Percentiles rank a stretch among this genome's conserved stretches.
Conservation (phyloP, 2,329 filamentous ascomycete genomes). For the Fusarium nematophilum region DNA sequence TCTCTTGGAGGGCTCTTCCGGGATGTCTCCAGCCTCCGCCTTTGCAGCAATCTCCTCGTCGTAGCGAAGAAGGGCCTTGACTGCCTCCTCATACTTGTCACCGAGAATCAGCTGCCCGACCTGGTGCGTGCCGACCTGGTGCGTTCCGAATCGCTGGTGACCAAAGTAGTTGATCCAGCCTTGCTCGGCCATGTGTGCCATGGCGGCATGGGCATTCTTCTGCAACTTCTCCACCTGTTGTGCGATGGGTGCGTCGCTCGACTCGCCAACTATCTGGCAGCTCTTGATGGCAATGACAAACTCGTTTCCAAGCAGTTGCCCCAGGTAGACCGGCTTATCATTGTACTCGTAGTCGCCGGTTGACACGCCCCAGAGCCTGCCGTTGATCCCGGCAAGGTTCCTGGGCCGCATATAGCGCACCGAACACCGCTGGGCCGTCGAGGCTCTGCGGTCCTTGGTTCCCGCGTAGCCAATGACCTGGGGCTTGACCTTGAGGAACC, state of each 20-base stretch:
- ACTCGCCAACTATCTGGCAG: conserved; percentile 69
- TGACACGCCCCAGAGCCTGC: conserved; percentile 69
- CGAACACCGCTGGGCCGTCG: conserved; percentile 85
- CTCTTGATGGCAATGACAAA: conserved; percentile 93
- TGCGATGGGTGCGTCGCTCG: conserved; percentile 33
- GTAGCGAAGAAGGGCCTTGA: conserved; percentile 81
- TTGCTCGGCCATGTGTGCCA: conserved; percentile 74
- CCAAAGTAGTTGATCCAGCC: conserved; percentile 99
- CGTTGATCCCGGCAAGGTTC: conserved; percentile 73
- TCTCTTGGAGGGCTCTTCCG: conserved; percentile 65
- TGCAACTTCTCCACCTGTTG: conserved; percentile 48
- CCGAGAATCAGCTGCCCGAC: conserved; percentile 87
- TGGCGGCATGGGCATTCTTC: conserved; percentile 63
- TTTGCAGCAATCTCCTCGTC: conserved; percentile 68
- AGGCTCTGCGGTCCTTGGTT: conserved; percentile 90
- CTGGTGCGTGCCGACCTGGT: conserved; percentile 84
- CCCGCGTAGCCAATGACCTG: conserved; percentile 82
- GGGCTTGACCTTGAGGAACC: conserved; percentile 77
- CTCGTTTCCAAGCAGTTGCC: conserved; percentile 88
- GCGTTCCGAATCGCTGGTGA: conserved; percentile 95
- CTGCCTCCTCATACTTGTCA: conserved; percentile 82
- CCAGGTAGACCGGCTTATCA: conserved; percentile 78
- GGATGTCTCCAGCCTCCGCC: conserved; percentile 51
- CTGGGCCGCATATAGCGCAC: conserved; percentile 64
- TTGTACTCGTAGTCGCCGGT: conserved; percentile 87